A percentile compares a stretch with the other conserved stretches of the same genome.
Conservation (phyloP, 176 grass and related monocot genomes). For the Cenchrus purpureus region DNA sequence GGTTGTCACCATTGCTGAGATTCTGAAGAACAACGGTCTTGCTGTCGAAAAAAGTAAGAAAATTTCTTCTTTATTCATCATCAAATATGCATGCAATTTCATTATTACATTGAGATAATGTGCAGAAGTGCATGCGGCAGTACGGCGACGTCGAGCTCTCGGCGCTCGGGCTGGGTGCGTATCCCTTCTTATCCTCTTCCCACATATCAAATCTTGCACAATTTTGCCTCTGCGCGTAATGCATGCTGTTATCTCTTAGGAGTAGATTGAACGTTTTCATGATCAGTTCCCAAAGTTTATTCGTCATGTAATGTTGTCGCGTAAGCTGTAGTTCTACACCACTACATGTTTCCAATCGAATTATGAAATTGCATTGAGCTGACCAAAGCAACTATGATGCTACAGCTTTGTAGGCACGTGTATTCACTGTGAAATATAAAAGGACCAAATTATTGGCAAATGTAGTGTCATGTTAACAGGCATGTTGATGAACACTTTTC, state of each 20-base stretch:
- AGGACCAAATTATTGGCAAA: background rate
- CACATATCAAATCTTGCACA: background rate
- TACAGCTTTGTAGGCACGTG: background rate
- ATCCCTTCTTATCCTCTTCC: background rate
- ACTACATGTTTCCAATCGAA: background rate
- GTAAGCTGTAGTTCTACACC: background rate
- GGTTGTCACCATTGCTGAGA: slow-evolving; percentile 70
- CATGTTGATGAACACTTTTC: background rate
- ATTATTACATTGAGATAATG: background rate
- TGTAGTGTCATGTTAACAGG: background rate
- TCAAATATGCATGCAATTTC: background rate
- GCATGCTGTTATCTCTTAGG: background rate
- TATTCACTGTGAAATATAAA: background rate
- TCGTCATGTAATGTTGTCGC: background rate
- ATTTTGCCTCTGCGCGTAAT: background rate
- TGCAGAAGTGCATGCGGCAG: slow-evolving; percentile 84
- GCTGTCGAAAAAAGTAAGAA: slow-evolving; percentile 70
- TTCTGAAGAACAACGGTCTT: slow-evolving; percentile 82
- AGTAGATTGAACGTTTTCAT: background rate
- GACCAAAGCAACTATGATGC: background rate
- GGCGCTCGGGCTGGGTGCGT: slow-evolving; percentile 80
- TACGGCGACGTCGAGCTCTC: slow-evolving; percentile 80
- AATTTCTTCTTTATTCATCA: background rate
- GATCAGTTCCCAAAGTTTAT: too few species aligned
- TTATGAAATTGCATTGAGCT: background rate